Conservation (phyloP, 495 filamentous ascomycete species). For the Aspergillus saccharolyticus region DNA sequence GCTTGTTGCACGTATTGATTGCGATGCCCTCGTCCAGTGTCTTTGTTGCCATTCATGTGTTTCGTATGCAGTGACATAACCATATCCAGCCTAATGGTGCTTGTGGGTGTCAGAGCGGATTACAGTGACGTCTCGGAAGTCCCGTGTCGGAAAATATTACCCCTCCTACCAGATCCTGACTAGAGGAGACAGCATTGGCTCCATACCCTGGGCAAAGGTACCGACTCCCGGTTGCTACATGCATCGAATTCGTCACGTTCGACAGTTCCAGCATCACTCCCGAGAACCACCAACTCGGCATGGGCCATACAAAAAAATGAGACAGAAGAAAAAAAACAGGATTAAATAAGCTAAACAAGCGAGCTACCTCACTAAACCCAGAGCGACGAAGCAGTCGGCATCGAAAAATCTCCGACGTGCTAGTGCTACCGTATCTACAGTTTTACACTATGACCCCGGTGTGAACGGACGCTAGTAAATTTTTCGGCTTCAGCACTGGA, state of each 20-base stretch:
- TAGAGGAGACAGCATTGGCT: not conserved
- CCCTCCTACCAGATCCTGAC: not conserved
- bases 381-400: not conserved
- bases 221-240: not conserved
- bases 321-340: not conserved
- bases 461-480: conserved; percentile 5
- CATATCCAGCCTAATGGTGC: not conserved
- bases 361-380: too few relatives aligned
- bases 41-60: not conserved
- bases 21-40: not conserved
- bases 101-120: not conserved
- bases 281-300: not conserved
- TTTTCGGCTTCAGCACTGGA: conserved; percentile 1
- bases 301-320: not conserved
- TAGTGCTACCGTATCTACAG: too few relatives aligned
- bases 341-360: not conserved
- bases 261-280: not conserved
- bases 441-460: too few relatives aligned
- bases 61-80: not conserved
- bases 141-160: not conserved
- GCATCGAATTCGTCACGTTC: not conserved
- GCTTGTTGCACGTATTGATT: not conserved
- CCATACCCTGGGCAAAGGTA: not conserved
- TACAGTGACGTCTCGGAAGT: not conserved
- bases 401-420: not conserved